Conservation (phyloP, 345 rosid species). For the Nephelium lappaceum region DNA sequence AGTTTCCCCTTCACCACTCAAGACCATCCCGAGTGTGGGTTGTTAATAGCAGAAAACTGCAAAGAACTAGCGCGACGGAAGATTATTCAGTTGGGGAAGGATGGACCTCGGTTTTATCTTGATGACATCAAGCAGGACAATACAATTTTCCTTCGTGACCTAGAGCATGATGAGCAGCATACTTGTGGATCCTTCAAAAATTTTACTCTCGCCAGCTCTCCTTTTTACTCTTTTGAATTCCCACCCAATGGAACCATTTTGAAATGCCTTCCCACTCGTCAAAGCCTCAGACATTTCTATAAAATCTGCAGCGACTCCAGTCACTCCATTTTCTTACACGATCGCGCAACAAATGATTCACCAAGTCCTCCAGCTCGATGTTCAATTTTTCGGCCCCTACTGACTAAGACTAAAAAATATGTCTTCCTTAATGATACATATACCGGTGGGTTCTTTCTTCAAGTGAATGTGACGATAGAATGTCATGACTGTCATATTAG, state of each 20-base stretch:
- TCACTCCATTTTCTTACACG: constrained; percentile 8
- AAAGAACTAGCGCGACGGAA: background rate
- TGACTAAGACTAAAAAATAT: background rate
- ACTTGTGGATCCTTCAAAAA: constrained; percentile 30
- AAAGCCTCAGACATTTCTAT: background rate
- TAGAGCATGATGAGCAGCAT: background rate
- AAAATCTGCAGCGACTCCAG: constrained; percentile 6
- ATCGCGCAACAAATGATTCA: too few species aligned
- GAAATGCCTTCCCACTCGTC: constrained; percentile 28
- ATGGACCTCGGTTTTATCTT: constrained; percentile 30
- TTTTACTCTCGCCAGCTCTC: constrained; percentile 33
- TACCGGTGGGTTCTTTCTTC: constrained; percentile 25
- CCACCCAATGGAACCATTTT: background rate
- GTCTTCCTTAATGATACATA: background rate
- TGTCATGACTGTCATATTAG: constrained; percentile 7
- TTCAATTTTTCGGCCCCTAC: constrained; percentile 27
- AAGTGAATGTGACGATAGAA: background rate
- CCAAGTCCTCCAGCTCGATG: constrained; percentile 24
- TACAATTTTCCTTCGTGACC: constrained; percentile 24
- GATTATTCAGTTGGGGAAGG: constrained; percentile 38
- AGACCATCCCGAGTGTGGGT: constrained; percentile 30
- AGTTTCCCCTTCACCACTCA: constrained; percentile 20
- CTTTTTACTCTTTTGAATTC: constrained; percentile 25
- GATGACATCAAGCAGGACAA: constrained; percentile 31
- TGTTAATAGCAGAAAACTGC: constrained; percentile 34